Evolutionary conservation across 768 basidiomycete species (phyloP).

Genomic region (Daedaleopsis nitida): DNA sequence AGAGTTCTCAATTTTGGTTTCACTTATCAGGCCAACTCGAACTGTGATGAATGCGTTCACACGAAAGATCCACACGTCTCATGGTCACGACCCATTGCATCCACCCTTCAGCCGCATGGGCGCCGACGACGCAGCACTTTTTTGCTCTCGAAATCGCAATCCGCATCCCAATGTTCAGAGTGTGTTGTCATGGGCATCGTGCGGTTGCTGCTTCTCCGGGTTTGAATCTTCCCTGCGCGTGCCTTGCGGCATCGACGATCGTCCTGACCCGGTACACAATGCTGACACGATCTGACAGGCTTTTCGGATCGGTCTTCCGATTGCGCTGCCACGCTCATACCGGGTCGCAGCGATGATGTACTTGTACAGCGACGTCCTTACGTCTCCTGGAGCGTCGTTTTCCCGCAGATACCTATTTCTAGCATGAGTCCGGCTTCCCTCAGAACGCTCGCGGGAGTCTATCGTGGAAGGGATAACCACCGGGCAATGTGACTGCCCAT

Average conservation of each 20-base stretch:
- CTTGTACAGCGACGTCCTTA: not conserved
- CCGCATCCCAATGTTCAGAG: not conserved
- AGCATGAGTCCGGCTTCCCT: not conserved
- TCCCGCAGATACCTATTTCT: not conserved
- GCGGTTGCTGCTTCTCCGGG: not conserved
- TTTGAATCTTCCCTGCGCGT: not conserved
- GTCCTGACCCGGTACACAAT: not conserved
- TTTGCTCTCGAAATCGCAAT: not conserved
- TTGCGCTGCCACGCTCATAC: not conserved
- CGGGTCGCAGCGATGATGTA: not conserved
- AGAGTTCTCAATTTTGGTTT: no score
- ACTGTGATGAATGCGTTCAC: not conserved
- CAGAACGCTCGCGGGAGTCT: not conserved
- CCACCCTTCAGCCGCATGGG: not conserved
- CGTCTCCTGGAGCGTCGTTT: not conserved
- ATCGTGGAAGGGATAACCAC: not conserved
- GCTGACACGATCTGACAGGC: not conserved
- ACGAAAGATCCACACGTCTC: not conserved
- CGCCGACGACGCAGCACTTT: not conserved
- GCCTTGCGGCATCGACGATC: not conserved
- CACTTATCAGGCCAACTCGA: not conserved
- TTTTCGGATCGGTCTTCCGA: not conserved
- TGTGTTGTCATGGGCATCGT: not conserved
- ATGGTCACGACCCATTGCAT: not conserved
- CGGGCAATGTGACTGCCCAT: not conserved